Base-by-base conservation (phyloP, 495 filamentous ascomycete genomes). In the Aspergillus affinis region DNA sequence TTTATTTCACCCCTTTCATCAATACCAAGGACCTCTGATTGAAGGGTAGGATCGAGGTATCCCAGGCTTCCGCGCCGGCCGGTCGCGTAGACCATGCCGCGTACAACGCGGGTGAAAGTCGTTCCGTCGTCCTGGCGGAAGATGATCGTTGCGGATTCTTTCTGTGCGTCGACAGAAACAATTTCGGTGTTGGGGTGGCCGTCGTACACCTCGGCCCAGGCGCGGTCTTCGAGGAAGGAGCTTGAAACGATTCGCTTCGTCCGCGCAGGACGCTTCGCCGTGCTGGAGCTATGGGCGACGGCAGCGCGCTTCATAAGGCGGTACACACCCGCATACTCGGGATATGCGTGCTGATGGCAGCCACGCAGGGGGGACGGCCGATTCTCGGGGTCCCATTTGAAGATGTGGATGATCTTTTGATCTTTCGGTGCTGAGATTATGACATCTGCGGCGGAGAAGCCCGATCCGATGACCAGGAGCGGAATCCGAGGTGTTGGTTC, bases 261-360 rank as follows among this genome's bases (percentile, higher is more conserved):
- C 54, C 73, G 73, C 12, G 64, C 56, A 32, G 55, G 55, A 44
- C 69, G 72, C 41, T 60, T 58, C 30, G 66, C 61, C 30, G 56
- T 15, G 12, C 57, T 6, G 17, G 63, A 32, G 29, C 61, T 61
- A 27, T 69, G 60, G 18, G 70, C 52, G 13, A 77, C 61, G 1
- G 76, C 78, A 3, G 84, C 78, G 7, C 76, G 69, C 68, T 84
- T 88, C 86, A 89, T 89, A 21, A 81, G 72, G 18, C 83, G 76
- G 62, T 89, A 88, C 10, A 89, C 75, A 47, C 78, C 74, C 0
- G 86, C 84, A 65, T 89, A 88, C 57, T 89, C 86, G 0, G 86
- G 86, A 63, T 89, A 89, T 41, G 85, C 86, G 18, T 82, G 75
- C 45, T 83, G 78, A 69, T 89, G 86, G 48, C 86, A 89, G 21